These are phyloP conservation scores for Hypoxylon subgilvum DNA, from an alignment of 495 filamentous ascomycete genomes.

Conservation along the genomic window DNA sequence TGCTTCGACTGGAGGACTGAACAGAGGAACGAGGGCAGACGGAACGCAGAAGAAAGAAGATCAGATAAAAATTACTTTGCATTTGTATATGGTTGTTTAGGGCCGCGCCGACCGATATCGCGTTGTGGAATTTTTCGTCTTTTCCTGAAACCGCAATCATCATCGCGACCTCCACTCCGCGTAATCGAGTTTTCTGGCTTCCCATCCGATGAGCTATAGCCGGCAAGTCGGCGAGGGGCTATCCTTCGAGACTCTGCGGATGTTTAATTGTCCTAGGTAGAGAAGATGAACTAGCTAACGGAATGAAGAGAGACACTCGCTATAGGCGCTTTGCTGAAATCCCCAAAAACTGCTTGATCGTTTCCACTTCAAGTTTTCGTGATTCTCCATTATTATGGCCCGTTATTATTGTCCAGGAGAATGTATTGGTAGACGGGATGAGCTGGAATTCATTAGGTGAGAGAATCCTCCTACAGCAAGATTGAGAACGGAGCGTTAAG, in stretches of 20 bases:
- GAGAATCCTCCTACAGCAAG: neutral
- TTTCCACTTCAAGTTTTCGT: slow-evolving; percentile 13
- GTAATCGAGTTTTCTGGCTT: slow-evolving; percentile 15
- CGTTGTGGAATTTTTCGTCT: slow-evolving; percentile 26
- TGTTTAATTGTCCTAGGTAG: slow-evolving; percentile 1
- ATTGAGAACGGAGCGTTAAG: neutral
- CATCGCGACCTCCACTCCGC: slow-evolving; percentile 15
- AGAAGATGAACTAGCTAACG: slow-evolving; percentile 3
- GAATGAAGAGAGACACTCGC: slow-evolving; percentile 33
- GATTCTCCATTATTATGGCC: neutral
- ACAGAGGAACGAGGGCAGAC: slow-evolving; percentile 32
- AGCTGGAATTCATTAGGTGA: neutral
- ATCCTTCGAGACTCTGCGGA: slow-evolving; percentile 2
- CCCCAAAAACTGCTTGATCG: slow-evolving; percentile 32
- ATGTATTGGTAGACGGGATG: neutral
- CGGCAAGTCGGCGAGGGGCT: slow-evolving; percentile 12
- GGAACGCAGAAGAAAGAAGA: slow-evolving; percentile 32
- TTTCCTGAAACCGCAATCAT: slow-evolving; percentile 23
- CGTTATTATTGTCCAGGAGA: neutral
- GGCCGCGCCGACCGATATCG: slow-evolving; percentile 7
- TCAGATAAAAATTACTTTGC: slow-evolving; percentile 36
- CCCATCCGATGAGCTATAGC: slow-evolving; percentile 12
- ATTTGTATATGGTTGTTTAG: slow-evolving; percentile 38
- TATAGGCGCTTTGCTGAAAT: slow-evolving; percentile 40
- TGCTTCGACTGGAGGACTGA: slow-evolving; percentile 38